phyloP scores from a whole-genome alignment of 306 rosid genomes.

The Bauhinia variegata region DNA sequence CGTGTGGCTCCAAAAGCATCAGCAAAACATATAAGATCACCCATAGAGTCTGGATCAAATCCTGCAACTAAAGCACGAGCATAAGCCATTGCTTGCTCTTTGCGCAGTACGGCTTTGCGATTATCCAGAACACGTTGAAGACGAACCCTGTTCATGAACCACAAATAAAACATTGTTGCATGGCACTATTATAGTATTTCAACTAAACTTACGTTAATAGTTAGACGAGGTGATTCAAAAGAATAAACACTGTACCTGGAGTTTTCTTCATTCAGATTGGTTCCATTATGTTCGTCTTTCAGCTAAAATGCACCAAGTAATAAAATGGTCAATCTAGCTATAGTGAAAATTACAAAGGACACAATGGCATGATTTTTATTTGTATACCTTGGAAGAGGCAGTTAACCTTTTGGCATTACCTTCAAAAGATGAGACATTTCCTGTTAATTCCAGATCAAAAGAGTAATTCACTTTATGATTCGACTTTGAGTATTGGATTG shows the following conservation, averaged over 20 bases:
- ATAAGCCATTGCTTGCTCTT: constrained; percentile 99
- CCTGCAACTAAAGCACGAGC: constrained; percentile 97
- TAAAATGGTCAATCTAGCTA: constrained; percentile 32
- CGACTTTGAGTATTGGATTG: constrained; percentile 1
- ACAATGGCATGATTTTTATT: constrained; percentile 16
- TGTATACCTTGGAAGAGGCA: constrained; percentile 58
- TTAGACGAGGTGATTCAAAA: background rate
- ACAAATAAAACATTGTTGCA: constrained; percentile 44
- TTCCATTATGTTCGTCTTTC: constrained; percentile 52
- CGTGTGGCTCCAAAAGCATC: constrained; percentile 98
- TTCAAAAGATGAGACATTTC: constrained; percentile 53
- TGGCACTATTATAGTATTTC: constrained; percentile 26
- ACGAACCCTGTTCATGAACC: constrained; percentile 65
- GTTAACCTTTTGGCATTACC: constrained; percentile 52
- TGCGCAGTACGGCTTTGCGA: constrained; percentile 82
- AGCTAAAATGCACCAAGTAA: constrained; percentile 48
- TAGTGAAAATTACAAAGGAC: constrained; percentile 29
- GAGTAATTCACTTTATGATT: constrained; percentile 21
- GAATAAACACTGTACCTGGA: constrained; percentile 62
- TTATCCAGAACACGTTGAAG: constrained; percentile 93
- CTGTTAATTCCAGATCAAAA: constrained; percentile 42
- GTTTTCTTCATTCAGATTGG: constrained; percentile 69
- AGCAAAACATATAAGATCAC: constrained; percentile 80
- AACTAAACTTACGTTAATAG: background rate
- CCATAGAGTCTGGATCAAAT: constrained; percentile 71